These are phyloP conservation scores for Thalassiosira oceanica DNA, from an alignment of 352 stramenopile species.

Conservation along the genomic window DNA sequence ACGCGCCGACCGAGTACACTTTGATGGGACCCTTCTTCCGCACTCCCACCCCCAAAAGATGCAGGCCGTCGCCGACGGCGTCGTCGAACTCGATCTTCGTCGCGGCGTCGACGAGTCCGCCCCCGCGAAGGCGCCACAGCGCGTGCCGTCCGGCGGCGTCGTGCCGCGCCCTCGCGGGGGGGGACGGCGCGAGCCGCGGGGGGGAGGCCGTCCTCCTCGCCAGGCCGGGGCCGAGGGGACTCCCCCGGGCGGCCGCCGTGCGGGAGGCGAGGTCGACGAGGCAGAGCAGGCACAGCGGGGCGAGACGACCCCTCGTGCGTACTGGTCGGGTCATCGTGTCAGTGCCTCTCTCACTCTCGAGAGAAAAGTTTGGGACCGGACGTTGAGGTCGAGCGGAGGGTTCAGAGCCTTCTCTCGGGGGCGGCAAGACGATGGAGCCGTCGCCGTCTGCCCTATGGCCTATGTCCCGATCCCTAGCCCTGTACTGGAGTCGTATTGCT, in stretches of 20 bases:
- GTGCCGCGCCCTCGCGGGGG: not conserved
- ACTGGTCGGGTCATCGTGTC: too few relatives aligned
- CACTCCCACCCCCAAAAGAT: constrained; percentile 34
- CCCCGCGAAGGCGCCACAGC: constrained; percentile 14
- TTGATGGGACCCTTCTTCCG: constrained; percentile 50
- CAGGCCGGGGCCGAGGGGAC: not conserved
- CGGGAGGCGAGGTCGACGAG: not conserved
- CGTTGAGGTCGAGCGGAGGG: too few relatives aligned
- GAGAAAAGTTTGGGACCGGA: too few relatives aligned
- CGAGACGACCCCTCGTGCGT: not conserved
- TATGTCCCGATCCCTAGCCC: too few relatives aligned
- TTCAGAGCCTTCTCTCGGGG: too few relatives aligned
- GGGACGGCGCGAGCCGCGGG: not conserved
- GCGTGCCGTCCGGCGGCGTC: not conserved
- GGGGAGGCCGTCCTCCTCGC: not conserved
- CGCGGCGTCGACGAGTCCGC: constrained; percentile 12
- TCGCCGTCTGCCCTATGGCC: too few relatives aligned
- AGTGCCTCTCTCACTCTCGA: too few relatives aligned
- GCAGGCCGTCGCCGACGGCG: not conserved
- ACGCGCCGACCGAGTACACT: constrained; percentile 46
- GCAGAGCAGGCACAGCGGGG: not conserved
- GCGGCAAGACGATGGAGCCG: too few relatives aligned
- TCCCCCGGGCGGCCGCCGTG: not conserved
- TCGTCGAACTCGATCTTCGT: constrained; percentile 27
- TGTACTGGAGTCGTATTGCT: too few relatives aligned